Evolutionary conservation across 768 basidiomycete species (phyloP), one percentile per base, ranked within the genome.

Genomic region (Dioszegia hungarica): DNA sequence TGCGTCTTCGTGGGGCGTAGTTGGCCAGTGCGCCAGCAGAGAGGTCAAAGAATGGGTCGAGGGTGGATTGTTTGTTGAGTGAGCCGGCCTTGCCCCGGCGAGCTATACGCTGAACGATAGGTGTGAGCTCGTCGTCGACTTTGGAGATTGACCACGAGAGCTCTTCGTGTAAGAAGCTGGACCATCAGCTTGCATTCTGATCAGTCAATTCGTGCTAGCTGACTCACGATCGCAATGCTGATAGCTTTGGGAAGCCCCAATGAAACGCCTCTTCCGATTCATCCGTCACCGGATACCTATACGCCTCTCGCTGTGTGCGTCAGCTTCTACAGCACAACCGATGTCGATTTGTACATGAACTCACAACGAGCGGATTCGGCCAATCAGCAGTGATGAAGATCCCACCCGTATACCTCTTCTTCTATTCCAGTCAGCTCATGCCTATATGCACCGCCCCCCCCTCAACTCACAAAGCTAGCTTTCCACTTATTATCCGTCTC

Each of bases 211-310:
- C 15, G 3, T 33, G n/a, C 6, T 17, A 29, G 73, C 11, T 36
- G 34, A 38, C 49, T 51, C 20, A 93, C 90, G 81, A 77, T 61
- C 92, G 84, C 52, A 99, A 82, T 2, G 86, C 92, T 70, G 95
- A 90, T 1, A 99, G 83, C 72, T 98, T 95, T n/a, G 93, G 90
- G 60, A 92, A 79, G 3, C 90, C 92, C 94, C 94, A 99, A 67
- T 90, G 89, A 75, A 99, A 98, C 0, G 88, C 86, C 61, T 97
- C 93, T 54, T 91, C 86, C 0, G 91, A 94, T 36, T 84, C 83
- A 71, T 97, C 92, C 6, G 94, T 88, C 0, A 86, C 83, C 0
- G 94, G 94, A 68, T 91, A 85, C 70, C 88, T 88, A 75, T 99
- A 99, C 9, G 90, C 94, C 57, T 94, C 90, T 56, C 88, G 80